phyloP scores from a whole-genome alignment of 345 rosid species.

The Rhodamnia rubescens region DNA sequence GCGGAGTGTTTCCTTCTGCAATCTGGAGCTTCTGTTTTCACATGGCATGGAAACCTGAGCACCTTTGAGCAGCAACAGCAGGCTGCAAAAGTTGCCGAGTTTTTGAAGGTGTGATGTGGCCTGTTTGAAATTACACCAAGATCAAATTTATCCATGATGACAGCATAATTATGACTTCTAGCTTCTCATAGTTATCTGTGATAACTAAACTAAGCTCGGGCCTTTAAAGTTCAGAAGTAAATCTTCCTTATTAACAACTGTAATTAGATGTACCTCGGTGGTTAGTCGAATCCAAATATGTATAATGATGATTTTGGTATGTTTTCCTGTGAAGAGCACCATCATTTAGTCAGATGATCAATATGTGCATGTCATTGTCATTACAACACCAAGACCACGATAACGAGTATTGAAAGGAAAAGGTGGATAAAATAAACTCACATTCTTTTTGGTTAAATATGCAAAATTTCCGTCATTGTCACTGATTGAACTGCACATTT shows the following conservation, averaged over 20 bases:
- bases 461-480: neutral
- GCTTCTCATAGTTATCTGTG: neutral
- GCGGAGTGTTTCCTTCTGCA: constrained; percentile 86
- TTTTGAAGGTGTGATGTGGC: constrained; percentile 49
- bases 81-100: constrained; percentile 76
- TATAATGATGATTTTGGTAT: neutral
- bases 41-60: constrained; percentile 95
- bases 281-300: neutral
- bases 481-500: neutral
- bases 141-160: neutral
- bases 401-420: neutral
- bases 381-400: neutral
- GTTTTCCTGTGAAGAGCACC: neutral
- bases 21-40: constrained; percentile 77
- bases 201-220: neutral
- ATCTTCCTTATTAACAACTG: neutral
- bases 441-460: neutral
- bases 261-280: neutral
- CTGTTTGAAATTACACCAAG: neutral
- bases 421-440: neutral
- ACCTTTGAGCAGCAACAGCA: constrained; percentile 82
- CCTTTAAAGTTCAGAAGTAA: neutral
- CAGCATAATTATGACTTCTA: neutral
- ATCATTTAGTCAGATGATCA: neutral
- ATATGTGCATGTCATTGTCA: neutral